These are phyloP conservation scores for Acacia crassicarpa DNA, from an alignment of 306 rosid species.

Conservation along the genomic window DNA sequence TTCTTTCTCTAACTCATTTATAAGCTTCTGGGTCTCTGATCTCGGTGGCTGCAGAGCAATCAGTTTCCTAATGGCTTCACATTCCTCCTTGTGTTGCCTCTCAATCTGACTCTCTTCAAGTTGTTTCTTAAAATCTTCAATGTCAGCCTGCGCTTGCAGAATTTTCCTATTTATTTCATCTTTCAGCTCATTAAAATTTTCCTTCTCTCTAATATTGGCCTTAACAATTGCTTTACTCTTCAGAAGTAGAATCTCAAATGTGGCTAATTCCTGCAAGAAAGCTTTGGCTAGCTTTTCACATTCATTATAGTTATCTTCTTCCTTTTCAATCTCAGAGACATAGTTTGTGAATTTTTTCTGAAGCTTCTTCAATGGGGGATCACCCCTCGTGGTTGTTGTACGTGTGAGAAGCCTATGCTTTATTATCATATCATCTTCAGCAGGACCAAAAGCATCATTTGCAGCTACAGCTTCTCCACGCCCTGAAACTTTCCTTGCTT, in stretches of 20 bases:
- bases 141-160: conserved; percentile 66
- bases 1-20: conserved; percentile 55
- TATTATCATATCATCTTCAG: neutral
- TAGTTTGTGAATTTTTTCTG: conserved; percentile 86
- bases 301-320: conserved; percentile 54
- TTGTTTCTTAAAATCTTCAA: conserved; percentile 65
- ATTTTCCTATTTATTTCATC: conserved; percentile 71
- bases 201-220: conserved; percentile 61
- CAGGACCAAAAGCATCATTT: neutral
- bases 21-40: conserved; percentile 54
- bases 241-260: neutral
- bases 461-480: neutral
- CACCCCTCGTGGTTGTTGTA: conserved; percentile 46
- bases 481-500: neutral
- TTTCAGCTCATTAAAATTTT: conserved; percentile 74
- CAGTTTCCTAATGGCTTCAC: conserved; percentile 80
- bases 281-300: conserved; percentile 80
- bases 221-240: neutral
- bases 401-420: neutral
- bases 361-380: conserved; percentile 90
- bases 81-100: conserved; percentile 38
- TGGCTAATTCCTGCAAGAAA: conserved; percentile 29
- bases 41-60: conserved; percentile 70
- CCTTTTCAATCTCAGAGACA: conserved; percentile 64
- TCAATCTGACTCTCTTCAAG: conserved; percentile 33